Base-by-base conservation (phyloP, 257 asterid species). In the Echium plantagineum region DNA sequence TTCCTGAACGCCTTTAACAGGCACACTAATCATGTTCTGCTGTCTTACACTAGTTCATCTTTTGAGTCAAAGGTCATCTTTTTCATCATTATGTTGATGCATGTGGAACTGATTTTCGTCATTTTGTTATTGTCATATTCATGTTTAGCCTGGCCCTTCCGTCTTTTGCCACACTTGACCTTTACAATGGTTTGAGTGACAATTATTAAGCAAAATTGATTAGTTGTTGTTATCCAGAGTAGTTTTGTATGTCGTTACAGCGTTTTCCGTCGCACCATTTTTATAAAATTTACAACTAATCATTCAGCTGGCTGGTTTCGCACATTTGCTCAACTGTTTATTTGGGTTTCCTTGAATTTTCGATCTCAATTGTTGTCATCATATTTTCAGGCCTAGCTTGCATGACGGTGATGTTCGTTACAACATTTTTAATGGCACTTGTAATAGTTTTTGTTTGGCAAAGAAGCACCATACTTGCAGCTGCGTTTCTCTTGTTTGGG, bases 341-440 rank as follows among this genome's bases (percentile, higher is more conserved):
- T 31, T 52, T 21, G 32, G 9, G 16, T 32, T 21, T 63, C 35
- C 26, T 12, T 6, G 13, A 48, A 22, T 10, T 15, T 21, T 54
- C 0, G 15, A 19, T 38, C 48, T 52, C 31, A 48, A 24, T 49
- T 31, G 48, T 35, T 21, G 35, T 67, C 62, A 20, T 61, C 38
- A 57, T 67, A 72, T 56, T 65, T 42, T 42, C 95, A 91, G 98
- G 98, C 58, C 72, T 88, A 55, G 98, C 98, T 63, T 94, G 94
- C 70, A 91, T 85, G 94, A 79, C 96, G 0, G 96, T 88, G 65
- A 91, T 91, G 93, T 85, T 81, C 66, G 84, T 91, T 26, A 88
- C 98, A 10, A 87, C 98, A 59, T 88, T 85, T 70, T 88, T 91
- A 68, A 83, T 88, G 95, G 84, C 96, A 30, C 89, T 91, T 9